Evolutionary conservation across 176 grass and related monocot species (phyloP).

Genomic region (Neostapfia colusana): DNA sequence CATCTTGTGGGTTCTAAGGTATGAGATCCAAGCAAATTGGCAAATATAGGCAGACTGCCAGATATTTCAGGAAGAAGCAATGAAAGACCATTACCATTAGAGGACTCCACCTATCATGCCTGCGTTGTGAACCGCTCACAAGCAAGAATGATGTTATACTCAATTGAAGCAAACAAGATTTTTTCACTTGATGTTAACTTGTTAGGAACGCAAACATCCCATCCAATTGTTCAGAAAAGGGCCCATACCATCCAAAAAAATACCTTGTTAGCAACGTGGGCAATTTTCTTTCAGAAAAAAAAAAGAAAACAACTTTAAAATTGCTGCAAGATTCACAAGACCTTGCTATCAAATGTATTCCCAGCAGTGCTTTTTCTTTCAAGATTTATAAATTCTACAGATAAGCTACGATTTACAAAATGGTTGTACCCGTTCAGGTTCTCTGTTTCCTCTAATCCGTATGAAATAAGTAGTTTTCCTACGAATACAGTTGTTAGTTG

Average conservation of each 20-base stretch:
- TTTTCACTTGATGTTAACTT: not conserved
- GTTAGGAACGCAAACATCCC: too few species aligned
- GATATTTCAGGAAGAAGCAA: not conserved
- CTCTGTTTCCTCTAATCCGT: not conserved
- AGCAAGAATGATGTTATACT: too few species aligned
- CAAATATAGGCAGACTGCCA: not conserved
- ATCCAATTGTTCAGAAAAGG: too few species aligned
- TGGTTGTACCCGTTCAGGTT: not conserved
- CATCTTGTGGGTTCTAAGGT: too few species aligned
- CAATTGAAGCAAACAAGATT: not conserved
- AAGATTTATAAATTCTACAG: constrained; percentile 24
- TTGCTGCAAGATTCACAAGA: not conserved
- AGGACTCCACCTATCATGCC: not conserved
- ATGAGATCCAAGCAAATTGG: too few species aligned
- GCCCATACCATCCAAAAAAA: too few species aligned
- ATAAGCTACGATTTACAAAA: constrained; percentile 35
- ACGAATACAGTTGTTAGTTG: constrained; percentile 33
- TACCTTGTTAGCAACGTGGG: too few species aligned
- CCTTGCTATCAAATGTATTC: not conserved
- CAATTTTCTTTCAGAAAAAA: not conserved
- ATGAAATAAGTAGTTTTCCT: not conserved
- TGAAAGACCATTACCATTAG: not conserved
- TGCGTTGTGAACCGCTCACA: not conserved
- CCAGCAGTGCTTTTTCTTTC: not conserved
- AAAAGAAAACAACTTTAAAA: not conserved